phyloP scores from a whole-genome alignment of 1,284 basidiomycete species.

The Ganoderma lingzhi region DNA sequence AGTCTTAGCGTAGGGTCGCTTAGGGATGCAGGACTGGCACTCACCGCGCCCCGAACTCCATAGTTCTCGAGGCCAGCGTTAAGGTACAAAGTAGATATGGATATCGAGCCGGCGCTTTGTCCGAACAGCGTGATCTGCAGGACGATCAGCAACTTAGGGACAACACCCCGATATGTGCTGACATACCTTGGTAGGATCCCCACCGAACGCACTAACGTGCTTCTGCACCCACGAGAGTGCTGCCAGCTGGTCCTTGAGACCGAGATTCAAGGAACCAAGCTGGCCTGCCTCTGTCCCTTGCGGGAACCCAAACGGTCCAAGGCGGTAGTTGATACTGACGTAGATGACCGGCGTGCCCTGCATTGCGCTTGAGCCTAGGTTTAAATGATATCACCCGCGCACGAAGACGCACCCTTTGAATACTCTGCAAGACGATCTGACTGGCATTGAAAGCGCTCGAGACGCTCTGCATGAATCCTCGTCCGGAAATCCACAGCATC shows the following conservation, averaged over 20 bases:
- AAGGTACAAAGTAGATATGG: conserved; percentile 51
- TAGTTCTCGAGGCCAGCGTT: conserved; percentile 47
- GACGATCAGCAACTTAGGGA: neutral
- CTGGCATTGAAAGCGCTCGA: conserved; percentile 50
- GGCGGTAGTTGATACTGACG: conserved; percentile 36
- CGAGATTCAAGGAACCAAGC: conserved; percentile 51
- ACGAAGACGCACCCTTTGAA: conserved; percentile 46
- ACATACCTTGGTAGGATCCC: conserved; percentile 41
- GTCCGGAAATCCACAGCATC: conserved; percentile 45
- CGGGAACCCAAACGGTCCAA: conserved; percentile 58
- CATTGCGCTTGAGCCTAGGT: neutral
- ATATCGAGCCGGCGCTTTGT: conserved; percentile 60
- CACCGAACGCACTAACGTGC: conserved; percentile 50
- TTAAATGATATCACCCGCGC: neutral
- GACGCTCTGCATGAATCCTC: conserved; percentile 27
- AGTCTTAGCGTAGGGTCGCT: too few species aligned
- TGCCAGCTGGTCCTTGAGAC: conserved; percentile 50
- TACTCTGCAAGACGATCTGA: conserved; percentile 53
- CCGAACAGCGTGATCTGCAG: conserved; percentile 59
- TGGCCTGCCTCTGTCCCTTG: conserved; percentile 53
- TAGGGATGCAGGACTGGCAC: conserved; percentile 21
- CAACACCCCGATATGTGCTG: too few species aligned
- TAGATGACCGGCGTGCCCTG: conserved; percentile 46
- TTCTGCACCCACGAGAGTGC: conserved; percentile 57
- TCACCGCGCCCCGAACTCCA: conserved; percentile 52